Evolutionary conservation across 1,284 basidiomycete species (phyloP).

Genomic region (Sphaerobolus stellatus): DNA sequence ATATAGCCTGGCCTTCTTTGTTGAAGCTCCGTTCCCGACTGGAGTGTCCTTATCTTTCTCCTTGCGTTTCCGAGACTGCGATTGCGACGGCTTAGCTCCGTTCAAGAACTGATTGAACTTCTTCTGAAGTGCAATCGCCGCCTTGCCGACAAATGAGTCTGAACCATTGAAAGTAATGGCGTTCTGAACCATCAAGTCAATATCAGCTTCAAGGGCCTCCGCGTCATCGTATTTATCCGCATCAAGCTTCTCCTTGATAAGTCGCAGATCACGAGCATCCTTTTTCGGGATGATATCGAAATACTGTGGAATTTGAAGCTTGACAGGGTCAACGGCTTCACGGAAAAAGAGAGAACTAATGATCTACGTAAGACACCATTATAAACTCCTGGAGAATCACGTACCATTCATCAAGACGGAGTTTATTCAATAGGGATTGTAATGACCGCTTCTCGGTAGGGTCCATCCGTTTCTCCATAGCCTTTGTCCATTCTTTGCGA

Average conservation of each 20-base stretch:
- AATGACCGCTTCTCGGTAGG: slow-evolving; percentile 82
- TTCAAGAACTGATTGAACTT: slow-evolving; percentile 54
- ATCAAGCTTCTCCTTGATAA: slow-evolving; percentile 83
- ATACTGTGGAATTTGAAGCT: slow-evolving; percentile 79
- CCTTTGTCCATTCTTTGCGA: slow-evolving; percentile 87
- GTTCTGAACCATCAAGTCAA: slow-evolving; percentile 84
- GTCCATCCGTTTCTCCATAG: slow-evolving; percentile 70
- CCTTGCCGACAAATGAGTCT: slow-evolving; percentile 71
- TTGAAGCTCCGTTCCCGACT: slow-evolving; percentile 42
- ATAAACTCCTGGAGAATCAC: no score
- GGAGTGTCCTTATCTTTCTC: slow-evolving; percentile 42
- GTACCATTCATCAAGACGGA: slow-evolving; percentile 72
- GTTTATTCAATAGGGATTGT: slow-evolving; percentile 66
- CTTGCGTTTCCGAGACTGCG: slow-evolving; percentile 66
- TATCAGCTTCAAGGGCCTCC: slow-evolving; percentile 77
- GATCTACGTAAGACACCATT: no score
- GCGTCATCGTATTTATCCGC: slow-evolving; percentile 77
- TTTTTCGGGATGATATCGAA: slow-evolving; percentile 79
- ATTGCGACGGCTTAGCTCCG: slow-evolving; percentile 44
- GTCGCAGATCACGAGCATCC: slow-evolving; percentile 83
- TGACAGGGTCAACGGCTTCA: slow-evolving; percentile 81
- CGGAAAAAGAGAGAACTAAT: slow-evolving; percentile 74
- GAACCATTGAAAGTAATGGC: slow-evolving; percentile 83
- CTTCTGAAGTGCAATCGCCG: slow-evolving; percentile 50
- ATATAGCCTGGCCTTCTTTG: slow-evolving; percentile 51